phyloP scores from a whole-genome alignment of 768 basidiomycete species.

The Ramaria rubella region DNA sequence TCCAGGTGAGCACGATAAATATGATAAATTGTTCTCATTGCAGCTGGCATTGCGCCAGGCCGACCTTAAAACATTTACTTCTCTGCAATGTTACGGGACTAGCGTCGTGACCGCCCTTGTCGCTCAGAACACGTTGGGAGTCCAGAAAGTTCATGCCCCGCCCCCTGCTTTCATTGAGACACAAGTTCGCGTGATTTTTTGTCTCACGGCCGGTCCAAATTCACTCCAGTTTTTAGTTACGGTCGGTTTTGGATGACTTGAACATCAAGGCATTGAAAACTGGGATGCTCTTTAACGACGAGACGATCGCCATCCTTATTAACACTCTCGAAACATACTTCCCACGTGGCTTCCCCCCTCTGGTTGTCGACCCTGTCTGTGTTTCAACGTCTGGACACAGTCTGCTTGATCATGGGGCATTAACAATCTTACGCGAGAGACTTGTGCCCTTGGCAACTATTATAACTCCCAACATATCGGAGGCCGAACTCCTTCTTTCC shows the following conservation, averaged over 20 bases:
- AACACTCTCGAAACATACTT: constrained; percentile 41
- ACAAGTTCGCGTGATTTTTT: constrained; percentile 47
- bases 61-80: constrained; percentile 80
- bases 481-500: constrained; percentile 65
- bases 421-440: constrained; percentile 50
- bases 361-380: constrained; percentile 86
- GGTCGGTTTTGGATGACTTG: constrained; percentile 65
- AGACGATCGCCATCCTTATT: constrained; percentile 46
- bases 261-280: constrained; percentile 73
- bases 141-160: constrained; percentile 62
- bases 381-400: constrained; percentile 86
- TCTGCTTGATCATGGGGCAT: constrained; percentile 60
- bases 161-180: constrained; percentile 65
- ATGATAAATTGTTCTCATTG: not conserved
- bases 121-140: constrained; percentile 84
- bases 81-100: constrained; percentile 71
- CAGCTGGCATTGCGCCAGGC: constrained; percentile 40
- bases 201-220: not conserved
- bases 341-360: constrained; percentile 33
- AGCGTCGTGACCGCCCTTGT: constrained; percentile 82
- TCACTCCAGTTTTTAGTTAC: constrained; percentile 40
- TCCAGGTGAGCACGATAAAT: constrained; percentile 50
- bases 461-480: constrained; percentile 81
- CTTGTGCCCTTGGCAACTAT: constrained; percentile 66
- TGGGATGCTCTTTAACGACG: constrained; percentile 75